A percentile compares a stretch with the other conserved stretches of the same genome.
phyloP scores from a whole-genome alignment of 306 rosid genomes.

The Dalbergia cochinchinensis region DNA sequence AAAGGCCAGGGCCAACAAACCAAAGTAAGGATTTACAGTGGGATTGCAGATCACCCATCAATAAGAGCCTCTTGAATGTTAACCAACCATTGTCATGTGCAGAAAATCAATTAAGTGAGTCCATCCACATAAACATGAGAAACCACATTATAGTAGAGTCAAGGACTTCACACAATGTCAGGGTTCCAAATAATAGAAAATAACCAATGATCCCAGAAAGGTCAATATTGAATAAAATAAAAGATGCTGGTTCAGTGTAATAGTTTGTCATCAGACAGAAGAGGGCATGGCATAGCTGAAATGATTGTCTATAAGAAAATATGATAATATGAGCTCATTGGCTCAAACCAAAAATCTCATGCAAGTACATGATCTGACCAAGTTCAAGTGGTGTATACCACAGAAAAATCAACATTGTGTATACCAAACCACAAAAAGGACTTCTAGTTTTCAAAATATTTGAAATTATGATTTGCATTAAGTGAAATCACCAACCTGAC shows the following conservation, averaged over 20 bases:
- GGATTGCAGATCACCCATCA: background rate
- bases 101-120: constrained; percentile 1
- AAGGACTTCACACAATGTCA: constrained; percentile 7
- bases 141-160: constrained; percentile 4
- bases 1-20: background rate
- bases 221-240: constrained; percentile 29
- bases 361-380: constrained; percentile 28
- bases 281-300: constrained; percentile 1
- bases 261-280: constrained; percentile 21
- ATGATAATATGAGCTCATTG: constrained; percentile 13
- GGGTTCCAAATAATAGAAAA: constrained; percentile 39
- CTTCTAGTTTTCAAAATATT: constrained; percentile 16
- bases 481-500: constrained; percentile 69
- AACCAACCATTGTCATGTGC: background rate
- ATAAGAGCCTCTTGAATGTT: background rate
- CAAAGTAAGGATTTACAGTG: background rate
- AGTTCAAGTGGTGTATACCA: constrained; percentile 30
- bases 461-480: constrained; percentile 27
- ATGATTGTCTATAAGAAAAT: constrained; percentile 22
- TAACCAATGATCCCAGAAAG: constrained; percentile 4
- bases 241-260: constrained; percentile 22
- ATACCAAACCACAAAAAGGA: constrained; percentile 30
- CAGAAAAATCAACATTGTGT: constrained; percentile 23
- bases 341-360: constrained; percentile 17
- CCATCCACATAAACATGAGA: constrained; percentile 23